A percentile compares a stretch with the other conserved stretches of the same genome.
phyloP scores from a whole-genome alignment of 2,329 filamentous ascomycete genomes.

The Xylaria sp. region DNA sequence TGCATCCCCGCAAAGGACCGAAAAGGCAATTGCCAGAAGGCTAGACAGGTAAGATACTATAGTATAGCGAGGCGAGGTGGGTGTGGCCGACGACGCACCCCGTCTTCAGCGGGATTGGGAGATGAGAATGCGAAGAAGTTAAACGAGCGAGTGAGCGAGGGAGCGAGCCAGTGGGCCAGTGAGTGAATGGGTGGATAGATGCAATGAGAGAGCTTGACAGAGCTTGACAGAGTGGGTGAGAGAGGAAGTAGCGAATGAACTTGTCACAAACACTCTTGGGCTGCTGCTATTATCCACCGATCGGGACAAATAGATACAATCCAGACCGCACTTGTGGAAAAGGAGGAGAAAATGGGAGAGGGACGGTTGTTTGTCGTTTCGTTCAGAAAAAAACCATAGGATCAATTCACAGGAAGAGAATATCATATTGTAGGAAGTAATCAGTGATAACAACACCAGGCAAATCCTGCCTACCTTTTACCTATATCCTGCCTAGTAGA shows the following conservation, averaged over 20 bases:
- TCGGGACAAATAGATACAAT: constrained; percentile 26
- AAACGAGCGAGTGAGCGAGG: constrained; percentile 28
- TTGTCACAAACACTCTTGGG: constrained; percentile 23
- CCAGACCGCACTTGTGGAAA: constrained; percentile 15
- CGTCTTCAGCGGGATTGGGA: constrained; percentile 19
- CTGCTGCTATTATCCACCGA: constrained; percentile 26
- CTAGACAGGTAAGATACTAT: constrained; percentile 23
- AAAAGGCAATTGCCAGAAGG: constrained; percentile 22
- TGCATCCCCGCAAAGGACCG: constrained; percentile 14
- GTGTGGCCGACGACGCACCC: constrained; percentile 26
- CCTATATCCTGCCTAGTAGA: background rate
- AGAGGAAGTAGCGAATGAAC: constrained; percentile 26
- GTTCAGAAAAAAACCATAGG: constrained; percentile 12
- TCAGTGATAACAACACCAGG: constrained; percentile 15
- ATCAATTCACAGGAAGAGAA: constrained; percentile 22
- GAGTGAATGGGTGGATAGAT: background rate
- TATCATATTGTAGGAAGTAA: constrained; percentile 4
- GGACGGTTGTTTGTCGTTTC: constrained; percentile 29
- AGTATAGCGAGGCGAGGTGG: constrained; percentile 24
- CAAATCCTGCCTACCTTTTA: background rate
- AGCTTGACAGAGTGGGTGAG: constrained; percentile 20
- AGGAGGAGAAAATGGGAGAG: constrained; percentile 21
- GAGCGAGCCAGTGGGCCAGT: constrained; percentile 22
- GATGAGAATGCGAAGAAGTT: constrained; percentile 27
- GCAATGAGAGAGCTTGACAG: background rate